Evolutionary conservation across 2,329 filamentous ascomycete genomes (phyloP), one percentile per base, ranked within the genome.

Genomic region (Aspergillus nomiae): DNA sequence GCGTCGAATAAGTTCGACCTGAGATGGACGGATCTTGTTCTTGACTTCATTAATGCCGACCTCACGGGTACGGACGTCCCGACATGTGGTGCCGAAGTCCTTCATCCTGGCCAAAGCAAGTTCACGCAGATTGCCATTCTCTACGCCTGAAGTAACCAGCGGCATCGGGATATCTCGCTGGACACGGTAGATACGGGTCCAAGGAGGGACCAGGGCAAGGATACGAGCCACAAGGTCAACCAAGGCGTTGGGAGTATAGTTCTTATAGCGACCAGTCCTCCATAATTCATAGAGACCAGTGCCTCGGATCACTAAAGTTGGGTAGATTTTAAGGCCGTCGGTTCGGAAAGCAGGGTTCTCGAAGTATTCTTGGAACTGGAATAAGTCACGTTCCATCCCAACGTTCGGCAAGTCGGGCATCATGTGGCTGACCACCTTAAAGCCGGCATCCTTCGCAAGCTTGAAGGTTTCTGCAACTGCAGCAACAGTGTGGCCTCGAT

Each of bases 151-250:
- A 0, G 95, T 98, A n/a, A 99, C 96, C 28, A 99, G 85, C 0
- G 95, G 95, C 95, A 99, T 99, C n/a, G 95, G 95, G 63, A 99
- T 99, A 80, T 99, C 95, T 76, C 95, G 89, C 82, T 99, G 95
- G 0, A 99, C 95, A 64, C 95, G 92, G 82, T 99, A 99, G 73
- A 99, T 99, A 66, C 95, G 89, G 0, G 96, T 99, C 95, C 95
- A 99, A 1, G 95, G 95, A 1, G 95, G 95, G 0, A 99, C 90
- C 2, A 99, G 85, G 0, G 95, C 95, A 65, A 99, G 82, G 58
- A 99, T 99, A n/a, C 95, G 89, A 4, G 95, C 96, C 0, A 99
- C 93, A 19, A 99, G 87, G 76, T 99, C 95, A 65, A 99, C 92
- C 38, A 99, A 86, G 0, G 92, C 94, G 77, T 99, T 99, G 4